These are phyloP conservation scores for Glebionis coronaria DNA, from an alignment of 129 eudicot genomes.

Conservation along the genomic window DNA sequence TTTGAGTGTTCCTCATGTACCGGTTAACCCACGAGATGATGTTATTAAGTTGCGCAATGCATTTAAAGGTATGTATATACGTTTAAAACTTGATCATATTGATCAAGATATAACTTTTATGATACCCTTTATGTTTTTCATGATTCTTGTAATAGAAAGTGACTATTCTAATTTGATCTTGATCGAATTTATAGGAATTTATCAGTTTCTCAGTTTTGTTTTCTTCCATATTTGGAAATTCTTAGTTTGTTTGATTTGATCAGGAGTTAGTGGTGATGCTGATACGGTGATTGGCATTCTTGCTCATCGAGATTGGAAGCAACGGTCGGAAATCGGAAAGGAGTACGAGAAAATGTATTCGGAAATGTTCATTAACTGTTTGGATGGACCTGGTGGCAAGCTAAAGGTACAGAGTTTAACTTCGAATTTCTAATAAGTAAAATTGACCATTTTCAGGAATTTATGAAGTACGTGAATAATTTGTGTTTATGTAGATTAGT, in stretches of 20 bases:
- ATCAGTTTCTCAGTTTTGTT: background rate
- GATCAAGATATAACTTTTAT: too few species aligned
- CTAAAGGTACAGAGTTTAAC: conserved; percentile 31
- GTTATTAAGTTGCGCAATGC: conserved; percentile 42
- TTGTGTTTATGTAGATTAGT: background rate
- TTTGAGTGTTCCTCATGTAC: conserved; percentile 26
- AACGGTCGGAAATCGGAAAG: conserved; percentile 38
- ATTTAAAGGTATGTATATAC: conserved; percentile 35
- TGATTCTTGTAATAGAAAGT: background rate
- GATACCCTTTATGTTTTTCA: too few species aligned
- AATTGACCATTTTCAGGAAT: background rate
- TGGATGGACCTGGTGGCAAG: conserved; percentile 14
- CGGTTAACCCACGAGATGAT: conserved; percentile 39
- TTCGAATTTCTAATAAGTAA: background rate
- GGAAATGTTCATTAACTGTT: conserved; percentile 37
- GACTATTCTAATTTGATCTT: conserved; percentile 12
- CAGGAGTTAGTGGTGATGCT: conserved; percentile 50
- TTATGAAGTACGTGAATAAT: background rate
- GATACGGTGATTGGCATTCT: conserved; percentile 41
- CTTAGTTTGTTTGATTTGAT: background rate
- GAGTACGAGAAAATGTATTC: conserved; percentile 43
- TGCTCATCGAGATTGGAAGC: conserved; percentile 48
- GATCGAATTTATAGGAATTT: background rate
- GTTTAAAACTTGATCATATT: background rate
- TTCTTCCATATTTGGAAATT: too few species aligned